Evolutionary conservation across 2,329 filamentous ascomycete species (phyloP).

Genomic region (Cadophora sp.): DNA sequence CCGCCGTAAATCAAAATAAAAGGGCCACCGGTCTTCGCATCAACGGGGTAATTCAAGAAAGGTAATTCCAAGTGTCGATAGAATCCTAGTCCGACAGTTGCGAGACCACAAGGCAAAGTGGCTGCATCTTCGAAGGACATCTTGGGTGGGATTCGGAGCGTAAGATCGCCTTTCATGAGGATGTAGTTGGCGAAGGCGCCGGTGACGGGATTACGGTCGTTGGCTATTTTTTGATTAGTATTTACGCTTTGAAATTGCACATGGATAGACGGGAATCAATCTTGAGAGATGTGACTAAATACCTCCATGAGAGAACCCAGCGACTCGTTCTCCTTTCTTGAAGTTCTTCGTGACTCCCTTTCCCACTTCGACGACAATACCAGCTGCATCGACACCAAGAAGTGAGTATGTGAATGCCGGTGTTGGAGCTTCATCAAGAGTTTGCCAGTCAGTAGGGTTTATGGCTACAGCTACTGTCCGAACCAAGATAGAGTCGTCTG

Average conservation of each 20-base stretch:
- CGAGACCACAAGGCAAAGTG: constrained; percentile 29
- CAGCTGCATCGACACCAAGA: constrained; percentile 34
- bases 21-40: constrained; percentile 27
- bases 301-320: constrained; percentile 35
- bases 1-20: constrained; percentile 45
- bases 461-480: constrained; percentile 39
- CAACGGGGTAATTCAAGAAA: constrained; percentile 6
- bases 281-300: background rate
- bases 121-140: constrained; percentile 54
- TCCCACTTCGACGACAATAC: constrained; percentile 34
- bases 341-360: constrained; percentile 32
- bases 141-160: constrained; percentile 51
- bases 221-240: constrained; percentile 16
- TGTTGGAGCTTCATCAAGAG: constrained; percentile 30
- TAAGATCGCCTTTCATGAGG: constrained; percentile 47
- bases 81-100: constrained; percentile 29
- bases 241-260: background rate
- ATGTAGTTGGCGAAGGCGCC: constrained; percentile 38
- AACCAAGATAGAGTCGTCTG: constrained; percentile 36
- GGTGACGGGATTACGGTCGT: constrained; percentile 32
- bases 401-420: constrained; percentile 22
- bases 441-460: constrained; percentile 42
- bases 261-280: background rate
- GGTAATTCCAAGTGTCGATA: constrained; percentile 41
- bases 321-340: constrained; percentile 35